Conservation (phyloP, 768 basidiomycete species). For the Mycena pura region DNA sequence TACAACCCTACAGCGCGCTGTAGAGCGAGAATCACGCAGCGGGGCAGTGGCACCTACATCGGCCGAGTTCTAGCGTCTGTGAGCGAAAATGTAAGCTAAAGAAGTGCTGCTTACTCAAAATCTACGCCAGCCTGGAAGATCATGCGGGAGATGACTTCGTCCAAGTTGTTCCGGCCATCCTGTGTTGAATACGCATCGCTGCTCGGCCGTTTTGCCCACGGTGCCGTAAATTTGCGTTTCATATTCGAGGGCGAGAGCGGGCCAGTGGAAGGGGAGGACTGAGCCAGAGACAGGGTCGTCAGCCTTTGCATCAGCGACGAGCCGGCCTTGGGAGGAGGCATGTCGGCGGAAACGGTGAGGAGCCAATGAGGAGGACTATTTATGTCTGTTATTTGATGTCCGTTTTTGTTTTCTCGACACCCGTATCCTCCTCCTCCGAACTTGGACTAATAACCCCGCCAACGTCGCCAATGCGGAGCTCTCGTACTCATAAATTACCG, state of each 20-base stretch:
- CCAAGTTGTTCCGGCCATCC: constrained; percentile 52
- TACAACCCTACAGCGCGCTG: constrained; percentile 65
- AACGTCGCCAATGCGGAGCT: no score
- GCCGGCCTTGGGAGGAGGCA: constrained; percentile 24
- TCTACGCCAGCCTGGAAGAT: constrained; percentile 92
- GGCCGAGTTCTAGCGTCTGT: constrained; percentile 71
- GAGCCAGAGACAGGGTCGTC: constrained; percentile 17
- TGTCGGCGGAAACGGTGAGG: neutral
- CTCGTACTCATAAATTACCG: no score
- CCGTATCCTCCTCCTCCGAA: no score
- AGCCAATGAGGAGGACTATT: neutral
- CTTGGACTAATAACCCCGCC: no score
- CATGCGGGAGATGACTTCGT: constrained; percentile 71
- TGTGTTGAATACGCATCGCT: constrained; percentile 23
- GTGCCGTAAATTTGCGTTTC: constrained; percentile 24
- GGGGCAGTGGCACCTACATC: constrained; percentile 60
- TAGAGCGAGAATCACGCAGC: constrained; percentile 14
- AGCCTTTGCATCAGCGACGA: constrained; percentile 23
- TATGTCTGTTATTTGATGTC: neutral
- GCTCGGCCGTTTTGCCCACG: constrained; percentile 20
- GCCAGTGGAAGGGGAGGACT: constrained; percentile 12
- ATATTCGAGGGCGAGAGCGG: constrained; percentile 17
- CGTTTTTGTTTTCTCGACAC: no score
- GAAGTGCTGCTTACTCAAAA: constrained; percentile 67
- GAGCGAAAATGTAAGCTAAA: constrained; percentile 8